Percentiles rank a stretch among this genome's conserved stretches.
Conservation (phyloP, 768 basidiomycete genomes). For the Suillus decipiens region DNA sequence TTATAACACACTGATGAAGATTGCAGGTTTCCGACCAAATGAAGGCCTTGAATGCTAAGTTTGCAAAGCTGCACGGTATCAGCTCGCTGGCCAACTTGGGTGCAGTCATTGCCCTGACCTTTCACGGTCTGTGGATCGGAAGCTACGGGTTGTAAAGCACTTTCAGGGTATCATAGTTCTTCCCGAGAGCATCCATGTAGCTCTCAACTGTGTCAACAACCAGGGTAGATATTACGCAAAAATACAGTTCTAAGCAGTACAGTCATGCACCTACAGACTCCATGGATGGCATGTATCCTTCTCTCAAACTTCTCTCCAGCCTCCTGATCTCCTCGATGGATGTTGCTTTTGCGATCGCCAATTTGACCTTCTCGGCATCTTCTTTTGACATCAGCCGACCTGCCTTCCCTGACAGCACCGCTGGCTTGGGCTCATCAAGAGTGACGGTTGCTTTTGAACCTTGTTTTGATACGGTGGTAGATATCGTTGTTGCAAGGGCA, state of each 20-base stretch:
- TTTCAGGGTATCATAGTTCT: not conserved
- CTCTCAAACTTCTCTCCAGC: constrained; percentile 78
- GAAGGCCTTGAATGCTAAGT: constrained; percentile 67
- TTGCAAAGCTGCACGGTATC: constrained; percentile 67
- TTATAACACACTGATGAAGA: constrained; percentile 12
- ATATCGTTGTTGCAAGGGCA: constrained; percentile 76
- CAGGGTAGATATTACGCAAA: constrained; percentile 24
- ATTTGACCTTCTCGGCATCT: constrained; percentile 84
- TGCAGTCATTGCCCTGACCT: constrained; percentile 57
- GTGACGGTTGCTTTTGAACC: constrained; percentile 64
- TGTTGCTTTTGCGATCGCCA: constrained; percentile 87
- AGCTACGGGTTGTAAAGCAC: constrained; percentile 39
- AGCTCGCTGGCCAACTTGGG: constrained; percentile 67
- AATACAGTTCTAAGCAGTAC: constrained; percentile 34
- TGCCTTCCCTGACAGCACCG: constrained; percentile 59
- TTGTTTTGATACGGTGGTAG: constrained; percentile 68
- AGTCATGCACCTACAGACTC: constrained; percentile 76
- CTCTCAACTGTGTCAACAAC: not conserved
- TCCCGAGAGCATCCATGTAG: not conserved
- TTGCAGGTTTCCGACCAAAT: constrained; percentile 64
- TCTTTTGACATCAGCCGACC: constrained; percentile 91
- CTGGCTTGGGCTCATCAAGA: constrained; percentile 76
- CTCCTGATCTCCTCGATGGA: constrained; percentile 88
- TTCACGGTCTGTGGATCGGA: constrained; percentile 76
- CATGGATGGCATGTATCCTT: constrained; percentile 81